These are phyloP conservation scores for Hyphopichia pseudoburtonii DNA, from an alignment of 1,139 yeast genomes.

Conservation along the genomic window DNA sequence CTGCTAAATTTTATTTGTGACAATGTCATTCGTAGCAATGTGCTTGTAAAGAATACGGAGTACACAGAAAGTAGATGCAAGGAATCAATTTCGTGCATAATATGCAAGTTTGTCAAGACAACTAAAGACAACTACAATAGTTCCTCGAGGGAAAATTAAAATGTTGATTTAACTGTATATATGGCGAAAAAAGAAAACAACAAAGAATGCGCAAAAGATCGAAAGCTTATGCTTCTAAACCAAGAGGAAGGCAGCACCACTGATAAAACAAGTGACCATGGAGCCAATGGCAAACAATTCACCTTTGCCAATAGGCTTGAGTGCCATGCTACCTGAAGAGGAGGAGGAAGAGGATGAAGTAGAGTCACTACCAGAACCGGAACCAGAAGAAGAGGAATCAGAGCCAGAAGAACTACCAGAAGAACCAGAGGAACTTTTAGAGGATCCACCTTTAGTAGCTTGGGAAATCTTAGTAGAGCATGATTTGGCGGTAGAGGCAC, in stretches of 20 bases:
- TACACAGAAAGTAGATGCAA: no score
- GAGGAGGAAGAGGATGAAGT: slow-evolving; percentile 16
- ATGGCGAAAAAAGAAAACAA: no score
- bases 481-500: slow-evolving; percentile 26
- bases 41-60: no score
- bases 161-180: no score
- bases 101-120: no score
- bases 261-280: slow-evolving; percentile 35
- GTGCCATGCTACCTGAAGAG: slow-evolving; percentile 21
- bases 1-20: no score
- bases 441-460: slow-evolving; percentile 23
- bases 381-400: slow-evolving; percentile 23
- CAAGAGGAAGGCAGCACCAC: slow-evolving; percentile 39
- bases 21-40: no score
- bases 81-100: no score
- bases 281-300: slow-evolving; percentile 33
- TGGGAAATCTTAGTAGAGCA: slow-evolving; percentile 30
- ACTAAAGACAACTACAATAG: no score
- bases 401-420: slow-evolving; percentile 14
- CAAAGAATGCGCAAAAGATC: no score
- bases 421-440: slow-evolving; percentile 27
- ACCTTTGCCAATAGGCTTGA: slow-evolving; percentile 26
- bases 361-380: slow-evolving; percentile 21
- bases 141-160: no score
- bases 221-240: no score